Evolutionary conservation across 805 yeast genomes (phyloP), one percentile per base, ranked within the genome.

Genomic region (Cyberlindnera amylophila): DNA sequence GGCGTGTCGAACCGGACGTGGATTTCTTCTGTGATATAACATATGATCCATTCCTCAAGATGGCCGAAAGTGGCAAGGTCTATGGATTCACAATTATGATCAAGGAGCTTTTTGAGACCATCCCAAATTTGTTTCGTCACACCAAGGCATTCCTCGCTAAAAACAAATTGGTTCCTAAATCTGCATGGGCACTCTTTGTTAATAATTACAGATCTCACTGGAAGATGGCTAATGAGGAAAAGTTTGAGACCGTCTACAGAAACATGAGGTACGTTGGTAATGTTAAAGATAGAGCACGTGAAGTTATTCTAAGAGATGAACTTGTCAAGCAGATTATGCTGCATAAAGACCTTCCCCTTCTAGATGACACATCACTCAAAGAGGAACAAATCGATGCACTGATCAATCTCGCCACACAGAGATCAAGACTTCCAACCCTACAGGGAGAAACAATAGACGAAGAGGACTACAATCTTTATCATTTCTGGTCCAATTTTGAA

Each of bases 1-100:
- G 97, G 96, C 73, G 98, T 42, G 88, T 93, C 11, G 99, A 93
- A 62, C 98, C 98, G 3, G 84, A 84, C 50, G 93, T 91, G 32
- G 82, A 86, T 51, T 88, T 87, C 58, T 88, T 73, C 60, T 91
- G 99, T 64, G 97, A 91, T 61, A 63, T 89, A 41, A 83, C 96
- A 0, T 88, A 90, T 64, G 98, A 91, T 64, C 96, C 96, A 12
- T 93, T 91, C 57, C 52, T 72, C 13, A 87, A 84, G 54, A 88
- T 91, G 97, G 75, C 75, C 38, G 69, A 67, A 37, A 56, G 59
- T 45, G 75, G 77, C 34, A 90, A 90, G 63, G 76, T 74, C 52
- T 90, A 90, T 58, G 98, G 96, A 0, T 93, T 86, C 62, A 87
- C 87, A 6, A 79, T 91, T 16, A 68, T 86, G 42, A 77, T 90